These are phyloP conservation scores for Colletotrichum coccodes DNA, from an alignment of 2,329 filamentous ascomycete species.

Conservation along the genomic window DNA sequence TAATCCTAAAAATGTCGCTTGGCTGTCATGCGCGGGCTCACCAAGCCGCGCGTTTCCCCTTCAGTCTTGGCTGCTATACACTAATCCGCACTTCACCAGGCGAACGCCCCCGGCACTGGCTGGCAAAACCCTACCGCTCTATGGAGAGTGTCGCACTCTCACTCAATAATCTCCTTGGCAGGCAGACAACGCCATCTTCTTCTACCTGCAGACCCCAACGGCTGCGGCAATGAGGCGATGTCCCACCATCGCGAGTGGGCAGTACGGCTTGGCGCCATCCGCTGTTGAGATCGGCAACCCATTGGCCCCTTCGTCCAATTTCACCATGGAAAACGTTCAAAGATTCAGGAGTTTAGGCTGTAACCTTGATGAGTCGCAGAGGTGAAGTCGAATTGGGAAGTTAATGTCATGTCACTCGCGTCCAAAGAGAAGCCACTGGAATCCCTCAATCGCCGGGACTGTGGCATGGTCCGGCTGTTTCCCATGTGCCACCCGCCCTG, in stretches of 20 bases:
- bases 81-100: not conserved
- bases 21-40: not conserved
- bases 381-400: not conserved
- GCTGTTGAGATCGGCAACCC: constrained; percentile 1
- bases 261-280: constrained; percentile 2
- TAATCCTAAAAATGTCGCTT: not conserved
- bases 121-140: not conserved
- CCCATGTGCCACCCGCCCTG: not conserved
- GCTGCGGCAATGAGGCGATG: not conserved
- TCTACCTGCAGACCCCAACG: no score
- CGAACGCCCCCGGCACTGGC: no score
- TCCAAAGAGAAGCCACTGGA: not conserved
- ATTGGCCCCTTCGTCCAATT: not conserved
- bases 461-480: not conserved
- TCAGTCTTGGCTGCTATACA: no score
- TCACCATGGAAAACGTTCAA: not conserved
- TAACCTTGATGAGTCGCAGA: not conserved
- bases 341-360: not conserved
- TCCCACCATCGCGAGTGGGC: not conserved
- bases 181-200: constrained; percentile 7
- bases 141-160: not conserved
- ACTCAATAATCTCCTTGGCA: not conserved
- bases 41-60: constrained; percentile 18
- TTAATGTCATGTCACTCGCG: not conserved
- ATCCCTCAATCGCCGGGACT: not conserved